Evolutionary conservation across 164 flowering plant genomes (phyloP).

Genomic region (Nymphaea thermarum): DNA sequence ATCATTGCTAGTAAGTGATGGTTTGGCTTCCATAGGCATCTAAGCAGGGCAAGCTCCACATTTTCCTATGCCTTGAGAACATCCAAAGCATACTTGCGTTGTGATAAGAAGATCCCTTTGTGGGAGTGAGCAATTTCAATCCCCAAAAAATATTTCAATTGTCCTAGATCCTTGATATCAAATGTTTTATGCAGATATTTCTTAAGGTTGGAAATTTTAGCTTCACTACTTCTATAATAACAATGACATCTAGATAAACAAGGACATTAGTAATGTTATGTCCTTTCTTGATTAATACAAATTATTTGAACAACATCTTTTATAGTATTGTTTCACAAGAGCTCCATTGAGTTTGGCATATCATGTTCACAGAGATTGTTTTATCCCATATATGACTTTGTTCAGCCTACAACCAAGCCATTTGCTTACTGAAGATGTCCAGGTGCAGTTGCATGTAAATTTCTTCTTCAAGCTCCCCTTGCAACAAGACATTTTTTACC

Average conservation of each 20-base stretch:
- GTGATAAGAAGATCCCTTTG: not conserved
- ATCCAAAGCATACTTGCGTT: conserved; percentile 3
- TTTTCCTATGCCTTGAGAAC: not conserved
- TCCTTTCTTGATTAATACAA: not conserved
- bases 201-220: not conserved
- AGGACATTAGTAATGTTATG: not conserved
- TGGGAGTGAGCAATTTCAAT: not conserved
- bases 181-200: not conserved
- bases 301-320: not conserved
- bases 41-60: too few relatives aligned
- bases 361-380: not conserved
- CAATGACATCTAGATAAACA: conserved; percentile 1
- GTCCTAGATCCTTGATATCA: not conserved
- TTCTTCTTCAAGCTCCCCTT: not conserved
- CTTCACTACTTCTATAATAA: not conserved
- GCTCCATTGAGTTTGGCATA: not conserved
- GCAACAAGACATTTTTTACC: not conserved
- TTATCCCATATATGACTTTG: not conserved
- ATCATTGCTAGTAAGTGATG: not conserved
- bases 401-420: not conserved
- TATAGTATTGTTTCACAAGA: not conserved
- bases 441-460: not conserved
- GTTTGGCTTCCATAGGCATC: not conserved
- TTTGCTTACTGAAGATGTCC: not conserved
- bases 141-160: conserved; percentile 1